phyloP scores from a whole-genome alignment of 805 yeast genomes.

The Barnettozyma sucrosica region DNA sequence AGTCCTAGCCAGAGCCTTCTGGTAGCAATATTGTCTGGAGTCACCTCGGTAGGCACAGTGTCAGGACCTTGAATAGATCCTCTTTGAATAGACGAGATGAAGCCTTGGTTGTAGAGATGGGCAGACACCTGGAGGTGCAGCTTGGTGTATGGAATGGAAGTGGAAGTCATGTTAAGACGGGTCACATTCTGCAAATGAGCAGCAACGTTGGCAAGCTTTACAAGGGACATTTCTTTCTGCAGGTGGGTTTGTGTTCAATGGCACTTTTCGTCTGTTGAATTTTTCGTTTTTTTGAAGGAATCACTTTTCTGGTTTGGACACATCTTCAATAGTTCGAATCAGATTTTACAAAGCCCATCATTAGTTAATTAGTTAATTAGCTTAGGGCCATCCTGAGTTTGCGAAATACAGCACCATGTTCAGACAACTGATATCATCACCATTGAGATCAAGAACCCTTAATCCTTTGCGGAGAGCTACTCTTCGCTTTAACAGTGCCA shows the following conservation, averaged over 20 bases:
- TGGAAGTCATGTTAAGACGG: constrained; percentile 63
- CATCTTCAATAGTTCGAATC: neutral
- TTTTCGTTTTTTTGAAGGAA: neutral
- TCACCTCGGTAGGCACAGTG: constrained; percentile 60
- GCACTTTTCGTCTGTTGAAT: neutral
- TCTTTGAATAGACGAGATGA: constrained; percentile 73
- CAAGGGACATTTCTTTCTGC: constrained; percentile 64
- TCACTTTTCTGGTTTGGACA: neutral
- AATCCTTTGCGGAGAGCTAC: neutral
- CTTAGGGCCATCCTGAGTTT: neutral
- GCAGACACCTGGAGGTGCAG: constrained; percentile 78
- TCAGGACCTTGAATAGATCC: constrained; percentile 89
- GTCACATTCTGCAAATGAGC: constrained; percentile 87
- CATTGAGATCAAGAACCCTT: neutral
- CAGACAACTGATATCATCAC: neutral
- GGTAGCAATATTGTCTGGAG: constrained; percentile 80
- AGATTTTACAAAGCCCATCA: neutral
- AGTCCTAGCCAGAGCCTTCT: constrained; percentile 89
- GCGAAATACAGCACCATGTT: neutral
- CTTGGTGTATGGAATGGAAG: constrained; percentile 78
- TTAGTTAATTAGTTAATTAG: too few relatives aligned
- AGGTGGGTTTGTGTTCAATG: neutral
- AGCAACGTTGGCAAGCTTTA: constrained; percentile 75
- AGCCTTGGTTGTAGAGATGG: constrained; percentile 87
- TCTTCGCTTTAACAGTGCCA: constrained; percentile 4